Evolutionary conservation across 345 rosid genomes (phyloP), one percentile per base, ranked within the genome.

Genomic region (Bretschneidera sinensis): DNA sequence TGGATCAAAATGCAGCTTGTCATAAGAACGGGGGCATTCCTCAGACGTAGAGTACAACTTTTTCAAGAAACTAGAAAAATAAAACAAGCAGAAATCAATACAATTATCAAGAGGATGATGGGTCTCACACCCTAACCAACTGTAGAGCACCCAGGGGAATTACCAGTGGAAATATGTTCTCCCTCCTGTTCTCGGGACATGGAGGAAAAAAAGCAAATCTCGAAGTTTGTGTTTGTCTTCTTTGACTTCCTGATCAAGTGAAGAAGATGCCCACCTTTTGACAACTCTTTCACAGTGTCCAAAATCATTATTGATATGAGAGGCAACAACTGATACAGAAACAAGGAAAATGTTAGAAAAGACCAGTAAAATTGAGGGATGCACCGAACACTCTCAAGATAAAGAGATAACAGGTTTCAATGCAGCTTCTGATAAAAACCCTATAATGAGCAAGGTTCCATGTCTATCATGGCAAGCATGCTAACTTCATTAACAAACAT

Each of bases 21-120:
- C 99, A 66, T 94, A 94, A 43, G 99, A 94, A 17, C 92, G 92
- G 28, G 99, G 99, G 61, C 99, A 94, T 67, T 94, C 97, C 51
- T 79, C 67, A 63, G 79, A 66, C 60, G 17, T 79, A 28, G 83
- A 63, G 70, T 90, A 94, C 73, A 90, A 66, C 76, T 84, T 94
- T 69, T 72, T 94, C 82, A 94, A 71, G 71, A 94, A 85, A 83
- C 99, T 94, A 85, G 84, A 73, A 65, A 43, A 31, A 59, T 17
- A 50, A 60, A 55, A 43, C n/a, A 70, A 47, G 51, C 66, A 68
- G 16, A 39, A 39, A 39, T 39, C 45, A 39, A 4, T 24, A 61
- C 6, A 5, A 53, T 28, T 15, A 59, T 22, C 64, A 20, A 43
- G 21, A 68, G 17, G 14, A 1, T 9, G 34, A 8, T 25, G 13